Conservation (phyloP, 805 yeast species). For the Spathaspora girioi region DNA sequence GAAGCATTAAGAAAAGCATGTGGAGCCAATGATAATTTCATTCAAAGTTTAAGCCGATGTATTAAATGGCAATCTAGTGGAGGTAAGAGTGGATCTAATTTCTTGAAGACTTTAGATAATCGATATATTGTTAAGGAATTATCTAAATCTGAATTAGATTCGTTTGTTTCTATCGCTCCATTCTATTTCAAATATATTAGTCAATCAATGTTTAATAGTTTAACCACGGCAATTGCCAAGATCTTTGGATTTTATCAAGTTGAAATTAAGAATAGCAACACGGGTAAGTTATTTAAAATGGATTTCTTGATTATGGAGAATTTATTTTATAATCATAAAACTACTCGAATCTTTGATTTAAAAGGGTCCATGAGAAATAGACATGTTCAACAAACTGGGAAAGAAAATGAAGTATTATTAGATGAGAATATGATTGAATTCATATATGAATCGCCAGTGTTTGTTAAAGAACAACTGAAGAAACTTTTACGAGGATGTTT, state of each 20-base stretch:
- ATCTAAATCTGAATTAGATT: conserved; percentile 83
- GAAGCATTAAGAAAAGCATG: conserved; percentile 89
- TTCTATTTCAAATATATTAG: conserved; percentile 95
- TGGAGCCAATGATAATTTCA: conserved; percentile 67
- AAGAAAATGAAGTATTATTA: conserved; percentile 85
- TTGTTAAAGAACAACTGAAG: conserved; percentile 89
- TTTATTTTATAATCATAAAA: conserved; percentile 77
- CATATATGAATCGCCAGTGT: conserved; percentile 92
- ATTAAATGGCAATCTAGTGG: conserved; percentile 95
- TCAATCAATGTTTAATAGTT: conserved; percentile 89
- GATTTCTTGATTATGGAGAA: conserved; percentile 96
- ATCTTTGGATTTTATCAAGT: conserved; percentile 95
- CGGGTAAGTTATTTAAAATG: conserved; percentile 76
- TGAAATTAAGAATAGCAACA: conserved; percentile 73
- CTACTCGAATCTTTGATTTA: conserved; percentile 85
- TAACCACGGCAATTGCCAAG: conserved; percentile 92
- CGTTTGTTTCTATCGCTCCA: conserved; percentile 94
- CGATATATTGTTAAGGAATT: conserved; percentile 86
- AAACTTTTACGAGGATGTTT: conserved; percentile 79
- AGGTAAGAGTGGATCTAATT: conserved; percentile 94
- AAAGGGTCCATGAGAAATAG: conserved; percentile 98
- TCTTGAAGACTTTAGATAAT: conserved; percentile 87
- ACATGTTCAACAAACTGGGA: conserved; percentile 95
- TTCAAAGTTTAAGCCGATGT: conserved; percentile 90
- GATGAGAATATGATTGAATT: conserved; percentile 99